Percentiles rank a stretch among this genome's conserved stretches.
These are phyloP conservation scores for Candida sanyaensis DNA, from an alignment of 1,139 yeast genomes.

Conservation along the genomic window DNA sequence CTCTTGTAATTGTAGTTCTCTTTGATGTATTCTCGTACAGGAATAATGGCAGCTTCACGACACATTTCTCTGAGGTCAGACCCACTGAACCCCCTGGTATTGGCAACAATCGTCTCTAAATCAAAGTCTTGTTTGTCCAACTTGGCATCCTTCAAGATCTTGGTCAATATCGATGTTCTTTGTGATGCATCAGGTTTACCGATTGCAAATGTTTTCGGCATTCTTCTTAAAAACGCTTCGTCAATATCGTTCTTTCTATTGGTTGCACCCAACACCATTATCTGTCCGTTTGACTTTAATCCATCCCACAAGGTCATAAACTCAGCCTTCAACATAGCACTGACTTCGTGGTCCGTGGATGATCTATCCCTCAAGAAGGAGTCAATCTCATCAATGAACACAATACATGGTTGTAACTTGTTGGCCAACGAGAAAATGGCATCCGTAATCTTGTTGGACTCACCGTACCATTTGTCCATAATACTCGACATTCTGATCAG, in stretches of 20 bases:
- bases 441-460: conserved; percentile 89
- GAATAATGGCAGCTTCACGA: conserved; percentile 88
- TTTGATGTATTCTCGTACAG: conserved; percentile 83
- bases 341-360: conserved; percentile 90
- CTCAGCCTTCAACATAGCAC: conserved; percentile 93
- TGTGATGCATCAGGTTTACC: conserved; percentile 71
- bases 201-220: conserved; percentile 89
- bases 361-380: conserved; percentile 88
- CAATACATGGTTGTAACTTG: conserved; percentile 91
- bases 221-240: conserved; percentile 84
- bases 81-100: conserved; percentile 82
- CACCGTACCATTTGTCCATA: conserved; percentile 99
- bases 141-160: conserved; percentile 66
- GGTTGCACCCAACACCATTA: conserved; percentile 92
- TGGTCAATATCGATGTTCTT: conserved; percentile 65
- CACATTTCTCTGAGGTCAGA: conserved; percentile 90
- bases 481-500: conserved; percentile 92
- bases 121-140: conserved; percentile 61
- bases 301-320: conserved; percentile 99
- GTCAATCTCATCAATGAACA: conserved; percentile 95
- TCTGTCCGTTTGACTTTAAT: conserved; percentile 70
- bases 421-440: conserved; percentile 90
- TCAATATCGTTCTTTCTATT: conserved; percentile 92
- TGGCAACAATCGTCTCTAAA: conserved; percentile 56
- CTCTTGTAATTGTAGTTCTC: conserved; percentile 42